Conservation (phyloP, 2,329 filamentous ascomycete genomes). For the Laburnicola sp. region DNA sequence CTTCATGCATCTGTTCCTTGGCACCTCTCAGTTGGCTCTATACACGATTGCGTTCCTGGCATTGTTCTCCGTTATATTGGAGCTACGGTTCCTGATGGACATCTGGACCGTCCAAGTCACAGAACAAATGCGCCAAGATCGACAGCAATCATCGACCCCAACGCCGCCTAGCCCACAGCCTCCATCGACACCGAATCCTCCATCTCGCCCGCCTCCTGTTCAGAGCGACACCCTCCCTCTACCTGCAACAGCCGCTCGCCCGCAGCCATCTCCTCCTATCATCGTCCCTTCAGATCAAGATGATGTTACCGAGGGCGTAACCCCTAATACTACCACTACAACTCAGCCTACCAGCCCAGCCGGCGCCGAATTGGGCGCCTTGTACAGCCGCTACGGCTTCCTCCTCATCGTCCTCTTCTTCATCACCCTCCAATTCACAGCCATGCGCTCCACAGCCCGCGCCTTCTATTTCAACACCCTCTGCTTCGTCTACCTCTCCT, state of each 20-base stretch:
- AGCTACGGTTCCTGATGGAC: conserved; percentile 67
- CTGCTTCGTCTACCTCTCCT: conserved; percentile 76
- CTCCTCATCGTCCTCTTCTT: conserved; percentile 61
- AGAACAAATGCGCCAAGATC: conserved; percentile 49
- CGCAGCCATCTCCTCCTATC: conserved; percentile 55
- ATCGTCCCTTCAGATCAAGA: conserved; percentile 65
- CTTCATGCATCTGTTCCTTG: conserved; percentile 56
- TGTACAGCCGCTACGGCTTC: conserved; percentile 66
- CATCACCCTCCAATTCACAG: conserved; percentile 61
- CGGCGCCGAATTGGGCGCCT: conserved; percentile 56
- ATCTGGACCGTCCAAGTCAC: conserved; percentile 67
- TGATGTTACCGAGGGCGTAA: conserved; percentile 44
- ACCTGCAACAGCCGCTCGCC: conserved; percentile 54
- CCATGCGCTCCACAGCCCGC: conserved; percentile 58
- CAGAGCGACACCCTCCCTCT: conserved; percentile 50
- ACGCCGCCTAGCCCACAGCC: conserved; percentile 24
- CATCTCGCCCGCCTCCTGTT: conserved; percentile 21
- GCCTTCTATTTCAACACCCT: conserved; percentile 64
- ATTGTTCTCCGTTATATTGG: conserved; percentile 63
- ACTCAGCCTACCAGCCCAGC: conserved; percentile 26
- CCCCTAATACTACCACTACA: conserved; percentile 31
- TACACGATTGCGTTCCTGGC: conserved; percentile 61
- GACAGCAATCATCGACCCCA: conserved; percentile 47
- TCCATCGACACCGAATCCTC: conserved; percentile 19
- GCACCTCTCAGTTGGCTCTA: conserved; percentile 59